These are phyloP conservation scores for Pachyrhizus erosus DNA, from an alignment of 306 rosid species.

Conservation along the genomic window DNA sequence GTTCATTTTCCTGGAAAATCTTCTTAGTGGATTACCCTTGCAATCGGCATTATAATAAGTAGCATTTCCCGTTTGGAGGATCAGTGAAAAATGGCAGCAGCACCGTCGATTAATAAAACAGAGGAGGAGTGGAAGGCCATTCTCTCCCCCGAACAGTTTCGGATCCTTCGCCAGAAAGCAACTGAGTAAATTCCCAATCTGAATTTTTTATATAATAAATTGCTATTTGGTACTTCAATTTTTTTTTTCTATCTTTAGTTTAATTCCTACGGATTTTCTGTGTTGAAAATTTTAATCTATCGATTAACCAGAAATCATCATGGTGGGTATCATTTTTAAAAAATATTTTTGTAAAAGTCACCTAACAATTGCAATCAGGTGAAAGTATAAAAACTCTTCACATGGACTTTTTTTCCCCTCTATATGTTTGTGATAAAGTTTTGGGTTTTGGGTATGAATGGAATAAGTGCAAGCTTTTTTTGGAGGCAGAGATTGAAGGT, in stretches of 20 bases:
- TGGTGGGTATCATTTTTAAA: too few relatives aligned
- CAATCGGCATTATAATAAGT: background rate
- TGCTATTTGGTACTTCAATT: background rate
- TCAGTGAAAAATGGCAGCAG: constrained; percentile 40
- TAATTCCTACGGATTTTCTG: too few relatives aligned
- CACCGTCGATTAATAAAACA: constrained; percentile 57
- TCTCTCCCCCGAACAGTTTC: constrained; percentile 87
- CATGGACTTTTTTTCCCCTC: background rate
- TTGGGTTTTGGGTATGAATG: background rate
- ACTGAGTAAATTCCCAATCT: constrained; percentile 57
- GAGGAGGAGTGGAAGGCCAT: constrained; percentile 80
- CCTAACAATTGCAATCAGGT: too few relatives aligned
- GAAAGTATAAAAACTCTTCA: too few relatives aligned
- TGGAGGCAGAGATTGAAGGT: background rate
- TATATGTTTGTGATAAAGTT: background rate
- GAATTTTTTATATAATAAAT: background rate
- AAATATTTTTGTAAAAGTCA: too few relatives aligned
- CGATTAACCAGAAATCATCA: too few relatives aligned
- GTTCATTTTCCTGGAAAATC: constrained; percentile 44
- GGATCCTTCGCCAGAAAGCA: constrained; percentile 81
- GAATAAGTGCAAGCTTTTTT: background rate
- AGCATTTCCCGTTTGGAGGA: background rate
- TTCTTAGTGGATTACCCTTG: background rate
- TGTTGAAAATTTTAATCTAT: too few relatives aligned
- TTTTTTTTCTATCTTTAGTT: too few relatives aligned